Evolutionary conservation across 164 flowering plant genomes (phyloP).

Genomic region (Kalanchoe fedtschenkoi): DNA sequence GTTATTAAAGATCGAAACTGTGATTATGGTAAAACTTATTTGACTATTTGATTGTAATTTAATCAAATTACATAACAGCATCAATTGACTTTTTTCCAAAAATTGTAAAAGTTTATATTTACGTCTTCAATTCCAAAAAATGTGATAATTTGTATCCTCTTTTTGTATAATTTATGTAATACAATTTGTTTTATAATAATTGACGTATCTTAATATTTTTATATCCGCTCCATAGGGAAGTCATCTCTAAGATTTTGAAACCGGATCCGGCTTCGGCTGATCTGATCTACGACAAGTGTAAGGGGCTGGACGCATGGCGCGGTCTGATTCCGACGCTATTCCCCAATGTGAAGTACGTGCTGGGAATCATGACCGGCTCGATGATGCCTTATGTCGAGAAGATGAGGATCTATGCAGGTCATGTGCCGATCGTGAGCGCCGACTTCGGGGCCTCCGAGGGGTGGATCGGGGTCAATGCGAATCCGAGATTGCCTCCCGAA

Average conservation of each 20-base stretch:
- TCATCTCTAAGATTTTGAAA: slow-evolving; percentile 53
- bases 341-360: slow-evolving; percentile 74
- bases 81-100: no score
- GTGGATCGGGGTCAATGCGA: slow-evolving; percentile 86
- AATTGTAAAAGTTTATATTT: no score
- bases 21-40: no score
- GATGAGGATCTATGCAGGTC: slow-evolving; percentile 80
- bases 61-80: no score
- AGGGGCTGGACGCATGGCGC: slow-evolving; percentile 65
- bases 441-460: slow-evolving; percentile 96
- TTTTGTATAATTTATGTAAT: no score
- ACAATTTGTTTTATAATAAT: no score
- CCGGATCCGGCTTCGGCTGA: slow-evolving; percentile 75
- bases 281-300: slow-evolving; percentile 32
- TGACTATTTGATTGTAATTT: no score
- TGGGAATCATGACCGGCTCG: slow-evolving; percentile 90
- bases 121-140: no score
- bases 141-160: no score
- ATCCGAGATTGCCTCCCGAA: slow-evolving; percentile 68
- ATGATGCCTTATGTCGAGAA: slow-evolving; percentile 83
- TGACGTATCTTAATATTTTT: no score
- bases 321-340: slow-evolving; percentile 74
- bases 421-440: slow-evolving; percentile 50
- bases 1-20: no score
- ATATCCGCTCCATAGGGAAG: no score